Percentiles rank a stretch among this genome's conserved stretches.
These are phyloP conservation scores for Berberis vulgaris DNA, from an alignment of 164 flowering plant genomes.

Conservation along the genomic window DNA sequence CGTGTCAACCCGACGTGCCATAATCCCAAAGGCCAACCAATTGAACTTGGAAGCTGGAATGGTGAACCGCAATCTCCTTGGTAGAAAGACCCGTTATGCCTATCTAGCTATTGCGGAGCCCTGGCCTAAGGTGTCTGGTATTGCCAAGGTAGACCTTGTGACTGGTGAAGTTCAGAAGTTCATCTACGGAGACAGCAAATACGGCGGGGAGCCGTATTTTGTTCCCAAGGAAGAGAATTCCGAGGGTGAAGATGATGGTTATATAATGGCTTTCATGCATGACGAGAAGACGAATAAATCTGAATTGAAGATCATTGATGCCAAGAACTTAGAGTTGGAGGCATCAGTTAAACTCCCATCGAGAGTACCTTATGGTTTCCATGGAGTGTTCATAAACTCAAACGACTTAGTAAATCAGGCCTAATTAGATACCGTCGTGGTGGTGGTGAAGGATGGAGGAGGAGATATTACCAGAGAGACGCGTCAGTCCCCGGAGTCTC, in stretches of 20 bases:
- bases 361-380: constrained; percentile 85
- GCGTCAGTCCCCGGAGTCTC: constrained; percentile 29
- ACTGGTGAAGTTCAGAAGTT: constrained; percentile 59
- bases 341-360: constrained; percentile 65
- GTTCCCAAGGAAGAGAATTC: constrained; percentile 32
- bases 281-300: constrained; percentile 60
- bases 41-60: constrained; percentile 83
- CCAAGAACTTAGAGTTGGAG: constrained; percentile 40
- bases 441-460: background rate
- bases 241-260: constrained; percentile 69
- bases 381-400: constrained; percentile 66
- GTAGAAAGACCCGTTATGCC: constrained; percentile 60
- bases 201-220: constrained; percentile 84
- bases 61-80: constrained; percentile 73
- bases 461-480: constrained; percentile 28
- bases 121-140: constrained; percentile 90
- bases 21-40: constrained; percentile 30
- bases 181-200: constrained; percentile 44
- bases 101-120: constrained; percentile 88
- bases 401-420: constrained; percentile 47
- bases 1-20: constrained; percentile 47
- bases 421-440: background rate
- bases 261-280: constrained; percentile 64
- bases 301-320: constrained; percentile 62
- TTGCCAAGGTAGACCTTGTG: constrained; percentile 70